Conservation (phyloP, 1,139 yeast genomes). For the Taphrina flavorubra region DNA sequence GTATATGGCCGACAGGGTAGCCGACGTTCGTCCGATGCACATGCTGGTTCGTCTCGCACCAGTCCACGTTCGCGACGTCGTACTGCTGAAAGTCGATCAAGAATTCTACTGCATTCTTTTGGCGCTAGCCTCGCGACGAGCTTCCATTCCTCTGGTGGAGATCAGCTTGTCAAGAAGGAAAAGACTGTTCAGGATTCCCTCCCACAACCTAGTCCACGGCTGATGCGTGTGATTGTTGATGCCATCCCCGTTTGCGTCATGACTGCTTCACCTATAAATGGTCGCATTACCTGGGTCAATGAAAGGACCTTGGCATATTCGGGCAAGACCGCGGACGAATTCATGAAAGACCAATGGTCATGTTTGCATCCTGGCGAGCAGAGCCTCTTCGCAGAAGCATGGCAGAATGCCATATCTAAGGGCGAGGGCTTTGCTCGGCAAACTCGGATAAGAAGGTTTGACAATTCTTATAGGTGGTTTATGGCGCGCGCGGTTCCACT, state of each 20-base stretch:
- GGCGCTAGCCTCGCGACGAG: slow-evolving; percentile 31
- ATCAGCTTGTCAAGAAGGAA: neutral
- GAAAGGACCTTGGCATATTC: slow-evolving; percentile 51
- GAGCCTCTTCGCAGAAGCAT: slow-evolving; percentile 47
- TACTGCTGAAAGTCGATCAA: slow-evolving; percentile 18
- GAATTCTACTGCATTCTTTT: slow-evolving; percentile 33
- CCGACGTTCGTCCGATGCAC: slow-evolving; percentile 2
- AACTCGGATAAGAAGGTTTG: slow-evolving; percentile 51
- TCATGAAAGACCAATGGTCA: slow-evolving; percentile 47
- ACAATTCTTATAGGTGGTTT: slow-evolving; percentile 51
- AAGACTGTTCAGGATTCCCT: slow-evolving; percentile 1
- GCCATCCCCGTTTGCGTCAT: slow-evolving; percentile 53
- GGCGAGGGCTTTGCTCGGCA: slow-evolving; percentile 51
- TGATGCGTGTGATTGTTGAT: slow-evolving; percentile 51
- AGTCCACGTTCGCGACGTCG: slow-evolving; percentile 28
- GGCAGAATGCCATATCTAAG: slow-evolving; percentile 49
- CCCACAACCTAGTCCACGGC: slow-evolving; percentile 41
- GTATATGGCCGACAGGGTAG: neutral
- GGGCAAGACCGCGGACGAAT: slow-evolving; percentile 51
- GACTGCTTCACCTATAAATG: slow-evolving; percentile 51
- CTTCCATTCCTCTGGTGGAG: slow-evolving; percentile 25
- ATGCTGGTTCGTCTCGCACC: slow-evolving; percentile 10
- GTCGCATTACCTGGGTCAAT: slow-evolving; percentile 52
- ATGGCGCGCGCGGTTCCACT: slow-evolving; percentile 52
- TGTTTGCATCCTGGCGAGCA: slow-evolving; percentile 51